Evolutionary conservation across 768 basidiomycete species (phyloP).

Genomic region (Asterophora lycoperdoides): DNA sequence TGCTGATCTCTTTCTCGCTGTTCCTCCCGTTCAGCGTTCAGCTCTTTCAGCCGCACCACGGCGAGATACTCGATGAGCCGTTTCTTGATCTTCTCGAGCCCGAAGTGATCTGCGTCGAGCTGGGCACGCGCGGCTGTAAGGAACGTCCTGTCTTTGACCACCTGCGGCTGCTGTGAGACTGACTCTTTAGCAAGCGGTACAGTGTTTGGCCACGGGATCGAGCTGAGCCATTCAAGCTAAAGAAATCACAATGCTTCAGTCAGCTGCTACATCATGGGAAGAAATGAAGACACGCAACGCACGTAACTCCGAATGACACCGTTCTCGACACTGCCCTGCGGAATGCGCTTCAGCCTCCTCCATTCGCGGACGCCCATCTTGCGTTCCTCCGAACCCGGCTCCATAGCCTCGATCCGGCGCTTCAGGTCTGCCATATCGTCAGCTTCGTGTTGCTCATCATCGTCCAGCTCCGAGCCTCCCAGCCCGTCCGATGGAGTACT

Average conservation of each 20-base stretch:
- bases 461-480: constrained; percentile 55
- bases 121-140: constrained; percentile 68
- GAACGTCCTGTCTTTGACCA: constrained; percentile 53
- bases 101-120: constrained; percentile 88
- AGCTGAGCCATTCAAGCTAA: constrained; percentile 57
- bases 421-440: constrained; percentile 74
- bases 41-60: constrained; percentile 62
- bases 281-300: constrained; percentile 24
- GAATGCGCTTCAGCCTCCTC: constrained; percentile 81
- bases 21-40: constrained; percentile 37
- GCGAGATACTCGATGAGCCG: constrained; percentile 89
- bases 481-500: constrained; percentile 14
- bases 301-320: constrained; percentile 85
- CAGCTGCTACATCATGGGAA: constrained; percentile 10
- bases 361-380: constrained; percentile 82
- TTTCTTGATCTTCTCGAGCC: constrained; percentile 89
- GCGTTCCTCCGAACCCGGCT: constrained; percentile 70
- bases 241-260: background rate
- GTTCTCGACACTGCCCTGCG: constrained; percentile 85
- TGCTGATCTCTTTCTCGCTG: constrained; percentile 29
- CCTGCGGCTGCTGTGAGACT: constrained; percentile 2
- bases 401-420: constrained; percentile 71
- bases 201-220: constrained; percentile 76
- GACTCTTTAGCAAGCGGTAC: constrained; percentile 18
- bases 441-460: constrained; percentile 76